Conservation (phyloP, 441 rosid species). For the Bocquillonia castaneifolia region DNA sequence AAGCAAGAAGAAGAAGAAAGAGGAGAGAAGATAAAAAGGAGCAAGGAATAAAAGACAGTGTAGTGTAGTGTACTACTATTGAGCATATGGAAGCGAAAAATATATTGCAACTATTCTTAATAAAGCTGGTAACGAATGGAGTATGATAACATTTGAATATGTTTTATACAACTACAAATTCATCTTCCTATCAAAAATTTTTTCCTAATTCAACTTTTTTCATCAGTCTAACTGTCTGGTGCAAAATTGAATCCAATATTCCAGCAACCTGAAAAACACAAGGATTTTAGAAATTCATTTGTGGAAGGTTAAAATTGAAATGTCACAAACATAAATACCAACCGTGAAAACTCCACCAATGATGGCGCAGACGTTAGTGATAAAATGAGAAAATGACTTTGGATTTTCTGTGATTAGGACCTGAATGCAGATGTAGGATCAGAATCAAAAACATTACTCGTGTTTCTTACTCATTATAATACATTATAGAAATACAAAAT, state of each 20-base stretch:
- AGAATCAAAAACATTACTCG: background rate
- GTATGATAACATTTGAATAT: constrained; percentile 15
- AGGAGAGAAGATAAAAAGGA: too few species aligned
- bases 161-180: constrained; percentile 32
- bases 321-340: constrained; percentile 28
- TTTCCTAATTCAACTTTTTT: constrained; percentile 93
- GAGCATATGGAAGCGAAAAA: background rate
- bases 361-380: constrained; percentile 97
- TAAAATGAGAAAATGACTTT: constrained; percentile 87
- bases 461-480: background rate
- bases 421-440: constrained; percentile 33
- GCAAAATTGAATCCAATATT: constrained; percentile 75
- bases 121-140: constrained; percentile 16
- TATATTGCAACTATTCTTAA: constrained; percentile 17
- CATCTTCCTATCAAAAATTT: constrained; percentile 52
- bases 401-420: constrained; percentile 73
- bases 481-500: constrained; percentile 1
- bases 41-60: too few species aligned
- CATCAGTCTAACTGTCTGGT: constrained; percentile 77
- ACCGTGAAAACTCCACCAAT: constrained; percentile 98
- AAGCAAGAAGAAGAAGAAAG: too few species aligned
- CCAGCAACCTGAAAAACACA: constrained; percentile 81
- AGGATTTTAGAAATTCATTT: background rate
- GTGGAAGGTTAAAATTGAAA: background rate
- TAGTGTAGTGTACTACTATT: too few species aligned